These are phyloP conservation scores for Manihot esculenta DNA, from an alignment of 441 rosid species.

Conservation along the genomic window DNA sequence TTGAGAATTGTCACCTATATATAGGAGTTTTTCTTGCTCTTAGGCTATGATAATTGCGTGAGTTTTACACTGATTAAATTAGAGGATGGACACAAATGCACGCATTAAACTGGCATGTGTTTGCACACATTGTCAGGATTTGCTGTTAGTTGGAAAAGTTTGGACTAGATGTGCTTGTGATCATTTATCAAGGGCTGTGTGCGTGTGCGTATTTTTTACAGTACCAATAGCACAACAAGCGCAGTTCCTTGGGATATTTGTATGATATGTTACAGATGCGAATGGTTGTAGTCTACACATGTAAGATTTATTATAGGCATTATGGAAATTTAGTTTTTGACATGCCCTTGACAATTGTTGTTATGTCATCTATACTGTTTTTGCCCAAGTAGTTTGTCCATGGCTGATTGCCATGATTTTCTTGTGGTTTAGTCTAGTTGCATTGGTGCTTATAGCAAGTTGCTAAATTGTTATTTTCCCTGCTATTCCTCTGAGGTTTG, in stretches of 20 bases:
- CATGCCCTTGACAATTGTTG: background rate
- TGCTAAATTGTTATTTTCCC: background rate
- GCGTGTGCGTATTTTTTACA: too few species aligned
- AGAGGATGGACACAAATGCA: background rate
- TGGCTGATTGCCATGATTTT: background rate
- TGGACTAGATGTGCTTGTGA: background rate
- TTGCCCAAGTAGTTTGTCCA: background rate
- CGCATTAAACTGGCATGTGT: background rate
- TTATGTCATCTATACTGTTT: background rate
- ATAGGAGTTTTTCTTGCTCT: background rate
- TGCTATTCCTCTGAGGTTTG: background rate
- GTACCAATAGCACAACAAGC: background rate
- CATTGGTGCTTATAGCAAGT: background rate
- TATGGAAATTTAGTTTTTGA: background rate
- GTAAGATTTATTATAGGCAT: background rate
- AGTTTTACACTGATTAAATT: background rate
- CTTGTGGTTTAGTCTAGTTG: background rate
- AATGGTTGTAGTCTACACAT: background rate
- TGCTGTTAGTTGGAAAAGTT: background rate
- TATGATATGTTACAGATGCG: background rate
- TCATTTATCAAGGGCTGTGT: background rate
- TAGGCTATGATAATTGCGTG: background rate
- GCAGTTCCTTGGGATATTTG: background rate
- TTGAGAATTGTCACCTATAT: background rate
- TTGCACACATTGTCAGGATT: background rate